Base-by-base conservation (phyloP, 441 rosid genomes). In the Mallotus japonicus region DNA sequence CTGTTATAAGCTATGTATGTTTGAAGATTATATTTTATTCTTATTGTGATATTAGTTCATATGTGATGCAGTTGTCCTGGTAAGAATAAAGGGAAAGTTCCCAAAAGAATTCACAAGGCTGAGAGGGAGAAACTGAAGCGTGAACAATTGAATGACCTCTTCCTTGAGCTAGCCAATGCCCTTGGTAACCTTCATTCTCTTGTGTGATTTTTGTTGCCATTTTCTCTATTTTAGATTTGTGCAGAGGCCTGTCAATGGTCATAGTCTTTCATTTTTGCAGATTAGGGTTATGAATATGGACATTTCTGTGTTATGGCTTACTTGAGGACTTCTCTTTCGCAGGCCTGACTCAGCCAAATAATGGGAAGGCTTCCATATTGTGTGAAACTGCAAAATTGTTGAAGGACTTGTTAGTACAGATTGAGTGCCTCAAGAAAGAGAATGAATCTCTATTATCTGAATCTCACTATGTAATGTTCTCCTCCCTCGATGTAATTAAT, bases 41-140 rank as follows among this genome's bases (percentile, higher is more conserved):
- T 40, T 44, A 17, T 56, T 55, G 9, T 75, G 51, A 67, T 53
- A 61, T 32, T 62, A 58, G 22, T 47, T 57, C 56, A 46, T 69
- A 65, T 66, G 5, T 56, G 80, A 50, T 44, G 77, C 89, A 94
- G 81, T 28, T 28, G 74, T 76, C 73, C 75, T 10, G 64, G 81
- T 46, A 90, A 85, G 82, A 86, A 73, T 59, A 75, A 77, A 66
- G 87, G 80, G 56, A 83, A 85, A 85, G 86, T 83, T 76, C 97
- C 97, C 5, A 92, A 83, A 84, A 88, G 92, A 84, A 72, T 84
- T 37, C 88, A 91, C 87, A 95, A 95, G 80, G 88, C 99, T 22
- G 96, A 87, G 85, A 83, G 95, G 75, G 99, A 95, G 90, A 92
- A 87, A 83, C 86, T 87, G 80, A 95, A 95, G 83, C 99, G 99